Percentiles rank a stretch among this genome's conserved stretches.
phyloP scores from a whole-genome alignment of 1,284 basidiomycete genomes.

The Abortiporus biennis region DNA sequence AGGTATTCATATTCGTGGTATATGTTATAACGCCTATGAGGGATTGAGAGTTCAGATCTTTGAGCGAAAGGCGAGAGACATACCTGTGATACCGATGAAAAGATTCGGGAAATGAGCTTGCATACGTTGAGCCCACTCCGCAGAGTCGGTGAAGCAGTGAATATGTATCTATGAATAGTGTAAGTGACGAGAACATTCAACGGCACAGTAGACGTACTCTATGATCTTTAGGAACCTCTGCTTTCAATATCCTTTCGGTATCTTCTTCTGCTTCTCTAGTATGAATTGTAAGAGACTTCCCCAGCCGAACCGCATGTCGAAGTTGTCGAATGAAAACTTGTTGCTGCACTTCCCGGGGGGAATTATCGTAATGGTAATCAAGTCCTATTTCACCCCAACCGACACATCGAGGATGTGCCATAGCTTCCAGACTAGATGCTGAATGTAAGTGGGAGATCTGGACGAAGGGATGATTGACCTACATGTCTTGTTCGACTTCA shows the following conservation, averaged over 20 bases:
- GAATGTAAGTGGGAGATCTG: constrained; percentile 3
- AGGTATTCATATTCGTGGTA: constrained; percentile 62
- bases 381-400: constrained; percentile 84
- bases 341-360: constrained; percentile 62
- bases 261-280: constrained; percentile 79
- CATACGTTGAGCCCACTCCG: constrained; percentile 63
- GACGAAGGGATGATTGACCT: constrained; percentile 21
- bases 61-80: constrained; percentile 10
- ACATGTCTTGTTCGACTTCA: constrained; percentile 64
- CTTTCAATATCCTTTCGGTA: constrained; percentile 69
- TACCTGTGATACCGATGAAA: constrained; percentile 74
- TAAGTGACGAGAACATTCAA: neutral
- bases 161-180: constrained; percentile 55
- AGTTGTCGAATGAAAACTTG: constrained; percentile 64
- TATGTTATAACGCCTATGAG: constrained; percentile 69
- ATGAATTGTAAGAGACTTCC: constrained; percentile 74
- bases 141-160: constrained; percentile 79
- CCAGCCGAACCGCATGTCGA: constrained; percentile 53
- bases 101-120: constrained; percentile 73
- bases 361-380: constrained; percentile 78
- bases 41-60: neutral
- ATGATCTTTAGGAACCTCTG: constrained; percentile 62
- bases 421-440: constrained; percentile 63
- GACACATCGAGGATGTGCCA: constrained; percentile 73
- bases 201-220: constrained; percentile 37